Base-by-base conservation (phyloP, 441 rosid genomes). In the Aquilaria agallochum region DNA sequence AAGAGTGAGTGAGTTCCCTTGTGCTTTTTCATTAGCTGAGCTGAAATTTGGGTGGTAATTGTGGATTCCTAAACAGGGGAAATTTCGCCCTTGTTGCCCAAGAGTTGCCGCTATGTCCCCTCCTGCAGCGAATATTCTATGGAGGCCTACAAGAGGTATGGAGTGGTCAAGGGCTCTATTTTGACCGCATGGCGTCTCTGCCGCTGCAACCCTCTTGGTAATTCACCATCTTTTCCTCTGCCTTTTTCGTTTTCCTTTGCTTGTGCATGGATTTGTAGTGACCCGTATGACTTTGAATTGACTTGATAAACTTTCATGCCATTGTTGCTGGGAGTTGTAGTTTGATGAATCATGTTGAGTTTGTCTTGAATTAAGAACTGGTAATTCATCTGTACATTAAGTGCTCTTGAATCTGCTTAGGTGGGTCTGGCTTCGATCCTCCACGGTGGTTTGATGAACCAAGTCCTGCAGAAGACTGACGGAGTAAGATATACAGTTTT, bases 191-290 rank as follows among this genome's bases (percentile, higher is more conserved):
- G 92, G 92, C 93, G 92, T 64, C 74, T 90, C 60, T 90, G 98
- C 66, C 96, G 98, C 54, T 93, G 96, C 75, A 90, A 93, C 73
- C 97, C 96, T 44, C 89, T 92, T 33, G 96, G 95, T 89, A 80
- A 40, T 9, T 58, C 48, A 47, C 27, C 33, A 31, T 8, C 42
- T 33, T 44, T 12, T 48, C 3, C 5, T 9, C 9, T 36, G 60
- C 14, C 44, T 49, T 44, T 59, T 57, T 51, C 31, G 2, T 7
- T 33, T 60, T 61, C 27, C 27, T 20, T 20, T 20, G 27, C 27
- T 20, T 20, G 27, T 1, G 27, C 27, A 20, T 20, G 27, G 27
- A 20, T 20, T 20, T 20, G 27, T 20, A 20, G 27, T 20, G 27
- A 20, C 27, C 27, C 27, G 1, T 20, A 20, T 20, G 27, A 20